A percentile compares a stretch with the other conserved stretches of the same genome.
These are phyloP conservation scores for Tilletia setariae DNA, from an alignment of 1,284 basidiomycete genomes.

Conservation along the genomic window DNA sequence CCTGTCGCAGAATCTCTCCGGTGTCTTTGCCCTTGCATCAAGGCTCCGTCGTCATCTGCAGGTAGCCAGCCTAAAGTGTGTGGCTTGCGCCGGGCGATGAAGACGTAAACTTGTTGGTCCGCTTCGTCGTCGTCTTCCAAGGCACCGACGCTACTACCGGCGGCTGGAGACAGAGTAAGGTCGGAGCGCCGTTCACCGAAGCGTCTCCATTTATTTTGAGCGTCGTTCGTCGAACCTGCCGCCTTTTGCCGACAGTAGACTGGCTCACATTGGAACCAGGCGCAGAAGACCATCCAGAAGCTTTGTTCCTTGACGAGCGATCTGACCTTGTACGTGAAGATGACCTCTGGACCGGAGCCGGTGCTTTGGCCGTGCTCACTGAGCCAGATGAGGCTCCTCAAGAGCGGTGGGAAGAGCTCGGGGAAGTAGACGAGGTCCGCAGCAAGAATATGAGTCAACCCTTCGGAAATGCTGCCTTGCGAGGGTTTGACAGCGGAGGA, in stretches of 20 bases:
- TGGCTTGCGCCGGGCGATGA: conserved; percentile 34
- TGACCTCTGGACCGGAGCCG: conserved; percentile 28
- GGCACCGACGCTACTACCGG: conserved; percentile 8
- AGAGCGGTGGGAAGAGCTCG: conserved; percentile 44
- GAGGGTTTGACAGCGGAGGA: too few species aligned
- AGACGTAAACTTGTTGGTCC: conserved; percentile 41
- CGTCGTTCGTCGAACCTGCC: not conserved
- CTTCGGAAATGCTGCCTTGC: not conserved
- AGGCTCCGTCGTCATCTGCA: conserved; percentile 28
- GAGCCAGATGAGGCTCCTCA: conserved; percentile 43
- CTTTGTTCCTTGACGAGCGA: conserved; percentile 71
- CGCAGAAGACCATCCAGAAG: conserved; percentile 76
- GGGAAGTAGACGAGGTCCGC: conserved; percentile 54
- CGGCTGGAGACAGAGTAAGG: conserved; percentile 18
- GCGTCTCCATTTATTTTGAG: conserved; percentile 6
- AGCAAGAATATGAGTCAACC: conserved; percentile 44
- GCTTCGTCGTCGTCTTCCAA: conserved; percentile 16
- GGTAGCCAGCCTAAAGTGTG: conserved; percentile 30
- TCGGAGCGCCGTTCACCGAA: conserved; percentile 22
- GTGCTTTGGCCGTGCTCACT: conserved; percentile 19
- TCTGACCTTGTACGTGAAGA: conserved; percentile 66
- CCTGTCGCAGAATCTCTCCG: not conserved
- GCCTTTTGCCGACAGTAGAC: conserved; percentile 54
- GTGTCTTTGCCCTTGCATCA: conserved; percentile 33
- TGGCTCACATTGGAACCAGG: conserved; percentile 72